A percentile compares a stretch with the other conserved stretches of the same genome.
Evolutionary conservation across 1,284 basidiomycete genomes (phyloP).

Genomic region (Trichosporon ovoides): DNA sequence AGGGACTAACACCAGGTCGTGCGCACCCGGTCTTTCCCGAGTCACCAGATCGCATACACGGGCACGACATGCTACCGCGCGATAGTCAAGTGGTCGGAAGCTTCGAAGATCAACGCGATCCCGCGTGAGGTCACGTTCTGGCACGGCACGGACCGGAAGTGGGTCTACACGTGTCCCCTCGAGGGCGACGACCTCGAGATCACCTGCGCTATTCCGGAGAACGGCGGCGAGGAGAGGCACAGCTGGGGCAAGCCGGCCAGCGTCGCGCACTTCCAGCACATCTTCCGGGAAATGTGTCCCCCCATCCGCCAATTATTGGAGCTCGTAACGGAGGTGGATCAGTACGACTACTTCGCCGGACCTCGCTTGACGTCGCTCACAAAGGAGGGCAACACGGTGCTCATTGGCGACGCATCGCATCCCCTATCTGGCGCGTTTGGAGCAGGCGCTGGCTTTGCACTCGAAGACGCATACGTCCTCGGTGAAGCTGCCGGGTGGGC

Average conservation of each 20-base stretch:
- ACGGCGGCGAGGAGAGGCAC: background rate
- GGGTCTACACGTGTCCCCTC: background rate
- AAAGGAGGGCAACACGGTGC: background rate
- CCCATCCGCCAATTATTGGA: background rate
- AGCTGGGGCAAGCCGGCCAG: background rate
- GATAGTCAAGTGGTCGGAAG: background rate
- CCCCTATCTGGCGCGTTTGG: conserved; percentile 19
- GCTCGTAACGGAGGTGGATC: background rate
- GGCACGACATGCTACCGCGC: conserved; percentile 12
- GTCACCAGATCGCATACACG: conserved; percentile 28
- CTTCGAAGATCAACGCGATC: background rate
- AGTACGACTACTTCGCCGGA: conserved; percentile 15
- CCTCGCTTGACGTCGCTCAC: conserved; percentile 6
- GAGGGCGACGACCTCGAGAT: background rate
- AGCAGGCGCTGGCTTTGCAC: conserved; percentile 19
- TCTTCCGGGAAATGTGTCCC: background rate
- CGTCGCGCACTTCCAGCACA: background rate
- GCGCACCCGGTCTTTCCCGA: conserved; percentile 23
- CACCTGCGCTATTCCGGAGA: background rate
- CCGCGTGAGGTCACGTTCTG: background rate
- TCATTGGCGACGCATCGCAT: conserved; percentile 19
- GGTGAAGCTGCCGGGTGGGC: background rate
- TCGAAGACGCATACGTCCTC: conserved; percentile 18
- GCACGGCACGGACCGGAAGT: background rate
- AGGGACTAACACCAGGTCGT: conserved; percentile 2